Conservation (phyloP, 139 green algal species). For the Haematococcus lacustris region DNA sequence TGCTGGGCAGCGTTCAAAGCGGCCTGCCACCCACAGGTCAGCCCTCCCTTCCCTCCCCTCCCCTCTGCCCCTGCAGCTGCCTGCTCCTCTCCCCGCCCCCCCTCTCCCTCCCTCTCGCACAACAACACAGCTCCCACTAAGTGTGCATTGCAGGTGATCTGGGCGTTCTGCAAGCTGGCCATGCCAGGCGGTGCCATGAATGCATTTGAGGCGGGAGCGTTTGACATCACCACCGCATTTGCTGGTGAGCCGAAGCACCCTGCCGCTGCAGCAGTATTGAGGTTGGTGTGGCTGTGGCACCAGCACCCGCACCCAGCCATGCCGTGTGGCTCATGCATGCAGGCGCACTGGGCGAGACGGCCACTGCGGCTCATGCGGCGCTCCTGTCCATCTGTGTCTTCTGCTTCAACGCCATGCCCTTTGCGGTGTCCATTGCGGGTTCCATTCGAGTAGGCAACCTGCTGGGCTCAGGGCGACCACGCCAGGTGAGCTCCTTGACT, state of each 20-base stretch:
- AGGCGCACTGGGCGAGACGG: slow-evolving; percentile 9
- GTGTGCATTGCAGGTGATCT: too few species aligned
- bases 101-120: too few species aligned
- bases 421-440: slow-evolving; percentile 36
- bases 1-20: not conserved
- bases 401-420: slow-evolving; percentile 41
- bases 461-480: slow-evolving; percentile 22
- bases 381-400: slow-evolving; percentile 38
- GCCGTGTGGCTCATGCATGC: too few species aligned
- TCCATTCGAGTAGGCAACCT: slow-evolving; percentile 54
- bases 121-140: too few species aligned
- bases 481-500: not conserved
- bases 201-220: slow-evolving; percentile 29
- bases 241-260: slow-evolving; percentile 23
- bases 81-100: too few species aligned
- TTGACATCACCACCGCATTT: slow-evolving; percentile 47
- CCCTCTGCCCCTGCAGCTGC: too few species aligned
- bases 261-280: too few species aligned
- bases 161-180: not conserved
- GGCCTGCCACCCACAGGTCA: not conserved
- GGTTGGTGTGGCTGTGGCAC: too few species aligned
- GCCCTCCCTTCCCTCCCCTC: too few species aligned
- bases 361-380: slow-evolving; percentile 26
- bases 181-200: slow-evolving; percentile 41
- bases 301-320: too few species aligned